Percentiles rank a stretch among this genome's conserved stretches.
phyloP scores from a whole-genome alignment of 495 filamentous ascomycete species.

The Podospora anserina region DNA sequence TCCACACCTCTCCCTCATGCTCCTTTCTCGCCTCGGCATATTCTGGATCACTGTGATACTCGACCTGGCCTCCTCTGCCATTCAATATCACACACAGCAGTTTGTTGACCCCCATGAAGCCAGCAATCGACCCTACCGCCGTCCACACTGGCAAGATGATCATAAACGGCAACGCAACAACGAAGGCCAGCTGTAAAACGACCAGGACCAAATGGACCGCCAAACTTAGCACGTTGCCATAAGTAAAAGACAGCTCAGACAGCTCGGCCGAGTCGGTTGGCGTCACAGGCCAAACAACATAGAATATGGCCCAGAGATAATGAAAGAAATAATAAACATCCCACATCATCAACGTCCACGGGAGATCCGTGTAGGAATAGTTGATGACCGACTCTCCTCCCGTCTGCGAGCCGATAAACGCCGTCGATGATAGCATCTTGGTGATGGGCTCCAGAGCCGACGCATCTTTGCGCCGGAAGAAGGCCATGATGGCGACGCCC shows the following conservation, averaged over 20 bases:
- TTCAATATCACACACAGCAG: constrained; percentile 52
- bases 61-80: constrained; percentile 32
- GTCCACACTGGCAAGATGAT: constrained; percentile 54
- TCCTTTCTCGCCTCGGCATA: constrained; percentile 42
- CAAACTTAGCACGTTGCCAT: constrained; percentile 49
- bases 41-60: constrained; percentile 42
- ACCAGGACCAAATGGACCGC: constrained; percentile 50
- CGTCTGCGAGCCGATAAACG: constrained; percentile 52
- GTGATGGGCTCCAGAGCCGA: not conserved
- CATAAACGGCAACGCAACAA: constrained; percentile 48
- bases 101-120: constrained; percentile 48
- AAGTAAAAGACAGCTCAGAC: constrained; percentile 56
- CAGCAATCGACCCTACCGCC: constrained; percentile 31
- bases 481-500: not conserved
- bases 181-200: constrained; percentile 48
- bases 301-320: constrained; percentile 50
- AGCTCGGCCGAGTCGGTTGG: constrained; percentile 49
- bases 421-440: constrained; percentile 16
- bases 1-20: constrained; percentile 63
- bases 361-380: constrained; percentile 60
- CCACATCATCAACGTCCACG: constrained; percentile 50
- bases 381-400: constrained; percentile 48
- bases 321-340: constrained; percentile 55
- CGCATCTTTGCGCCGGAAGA: not conserved
- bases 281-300: constrained; percentile 51